Conservation (phyloP, 2,329 filamentous ascomycete genomes). For the Phialemonium atrogriseum region DNA sequence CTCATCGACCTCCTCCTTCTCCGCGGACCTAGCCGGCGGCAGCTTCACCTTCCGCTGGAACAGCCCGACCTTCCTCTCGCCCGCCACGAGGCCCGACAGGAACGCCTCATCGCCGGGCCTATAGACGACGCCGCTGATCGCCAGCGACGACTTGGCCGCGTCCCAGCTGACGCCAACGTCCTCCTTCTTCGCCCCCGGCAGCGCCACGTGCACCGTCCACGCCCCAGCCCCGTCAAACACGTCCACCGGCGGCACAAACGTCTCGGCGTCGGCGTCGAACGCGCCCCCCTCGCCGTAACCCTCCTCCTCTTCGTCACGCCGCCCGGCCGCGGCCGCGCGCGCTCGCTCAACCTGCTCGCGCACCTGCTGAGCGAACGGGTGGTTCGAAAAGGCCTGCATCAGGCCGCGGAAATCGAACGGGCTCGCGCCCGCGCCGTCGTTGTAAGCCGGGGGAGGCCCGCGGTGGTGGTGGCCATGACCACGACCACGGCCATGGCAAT, state of each 20-base stretch:
- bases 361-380: slow-evolving; percentile 34
- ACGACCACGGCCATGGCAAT: slow-evolving; percentile 13
- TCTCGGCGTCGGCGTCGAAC: slow-evolving; percentile 20
- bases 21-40: slow-evolving; percentile 37
- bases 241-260: slow-evolving; percentile 61
- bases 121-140: slow-evolving; percentile 64
- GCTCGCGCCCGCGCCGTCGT: slow-evolving; percentile 7
- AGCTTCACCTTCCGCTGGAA: slow-evolving; percentile 66
- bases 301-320: slow-evolving; percentile 7
- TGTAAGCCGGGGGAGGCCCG: slow-evolving; percentile 9
- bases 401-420: slow-evolving; percentile 26
- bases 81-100: slow-evolving; percentile 51
- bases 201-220: slow-evolving; percentile 61
- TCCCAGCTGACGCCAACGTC: slow-evolving; percentile 73
- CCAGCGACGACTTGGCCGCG: slow-evolving; percentile 55
- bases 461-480: slow-evolving; percentile 15
- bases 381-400: slow-evolving; percentile 29
- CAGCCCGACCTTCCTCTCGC: slow-evolving; percentile 63
- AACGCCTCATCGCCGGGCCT: slow-evolving; percentile 64
- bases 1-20: slow-evolving; percentile 55
- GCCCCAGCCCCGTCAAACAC: slow-evolving; percentile 56
- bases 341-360: slow-evolving; percentile 28
- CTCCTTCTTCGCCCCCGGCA: slow-evolving; percentile 72
- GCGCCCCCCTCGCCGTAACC: slow-evolving; percentile 13
- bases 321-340: slow-evolving; percentile 12